These are phyloP conservation scores for Psilocybe cyanescens DNA, from an alignment of 768 basidiomycete genomes.

Conservation along the genomic window DNA sequence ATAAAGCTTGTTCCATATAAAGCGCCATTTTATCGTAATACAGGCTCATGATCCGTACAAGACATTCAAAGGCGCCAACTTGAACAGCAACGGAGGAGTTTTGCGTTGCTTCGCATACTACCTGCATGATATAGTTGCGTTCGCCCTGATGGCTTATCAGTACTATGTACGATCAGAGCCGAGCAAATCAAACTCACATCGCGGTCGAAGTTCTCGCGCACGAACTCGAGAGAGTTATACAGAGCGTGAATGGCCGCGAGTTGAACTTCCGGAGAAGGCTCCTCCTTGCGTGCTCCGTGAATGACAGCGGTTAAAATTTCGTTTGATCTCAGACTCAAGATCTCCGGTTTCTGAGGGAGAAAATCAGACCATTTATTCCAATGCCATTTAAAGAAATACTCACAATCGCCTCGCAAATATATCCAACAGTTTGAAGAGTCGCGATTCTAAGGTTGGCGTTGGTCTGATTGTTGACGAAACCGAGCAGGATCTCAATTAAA, in stretches of 20 bases:
- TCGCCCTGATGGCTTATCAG: constrained; percentile 71
- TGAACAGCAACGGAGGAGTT: constrained; percentile 79
- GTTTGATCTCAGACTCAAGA: constrained; percentile 86
- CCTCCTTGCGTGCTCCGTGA: constrained; percentile 96
- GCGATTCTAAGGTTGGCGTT: constrained; percentile 82
- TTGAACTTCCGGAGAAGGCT: constrained; percentile 89
- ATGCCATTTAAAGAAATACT: constrained; percentile 37
- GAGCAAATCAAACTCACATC: constrained; percentile 62
- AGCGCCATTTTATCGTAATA: constrained; percentile 99
- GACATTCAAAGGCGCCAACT: constrained; percentile 94
- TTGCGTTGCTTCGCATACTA: constrained; percentile 98
- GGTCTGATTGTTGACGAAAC: constrained; percentile 77
- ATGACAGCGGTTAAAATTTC: constrained; percentile 99
- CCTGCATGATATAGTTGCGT: constrained; percentile 99
- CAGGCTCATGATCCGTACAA: constrained; percentile 95
- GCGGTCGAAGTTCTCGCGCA: constrained; percentile 96
- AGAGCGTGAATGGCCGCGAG: constrained; percentile 91
- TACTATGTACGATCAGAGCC: constrained; percentile 10
- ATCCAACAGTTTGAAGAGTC: constrained; percentile 94
- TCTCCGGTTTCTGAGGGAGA: constrained; percentile 83
- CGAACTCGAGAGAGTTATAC: constrained; percentile 95
- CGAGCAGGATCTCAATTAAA: constrained; percentile 85
- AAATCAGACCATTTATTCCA: constrained; percentile 16
- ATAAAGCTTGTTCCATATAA: constrained; percentile 99
- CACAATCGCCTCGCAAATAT: constrained; percentile 96